Conservation (phyloP, 306 rosid genomes). For the Carpinus viminea region DNA sequence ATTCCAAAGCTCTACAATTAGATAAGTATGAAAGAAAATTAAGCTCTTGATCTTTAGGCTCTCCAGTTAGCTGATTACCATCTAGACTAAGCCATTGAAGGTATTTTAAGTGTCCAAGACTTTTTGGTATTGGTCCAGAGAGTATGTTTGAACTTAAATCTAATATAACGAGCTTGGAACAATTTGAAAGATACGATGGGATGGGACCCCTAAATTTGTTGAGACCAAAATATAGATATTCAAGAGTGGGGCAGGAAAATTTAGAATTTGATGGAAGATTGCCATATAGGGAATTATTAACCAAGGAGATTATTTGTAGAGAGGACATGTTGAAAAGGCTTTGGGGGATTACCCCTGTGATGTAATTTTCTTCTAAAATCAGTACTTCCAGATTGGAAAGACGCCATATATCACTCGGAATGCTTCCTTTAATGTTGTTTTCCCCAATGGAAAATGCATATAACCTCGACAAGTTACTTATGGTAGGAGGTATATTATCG, state of each 20-base stretch:
- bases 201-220: background rate
- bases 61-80: background rate
- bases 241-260: background rate
- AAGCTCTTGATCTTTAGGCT: background rate
- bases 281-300: background rate
- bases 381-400: background rate
- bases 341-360: background rate
- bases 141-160: background rate
- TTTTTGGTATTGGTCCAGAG: background rate
- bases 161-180: background rate
- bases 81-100: background rate
- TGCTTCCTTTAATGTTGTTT: background rate
- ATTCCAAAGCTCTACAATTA: background rate
- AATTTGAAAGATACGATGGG: slow-evolving; percentile 1
- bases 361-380: background rate
- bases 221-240: background rate
- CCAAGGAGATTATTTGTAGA: background rate
- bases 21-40: background rate
- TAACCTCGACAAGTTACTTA: background rate
- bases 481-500: background rate
- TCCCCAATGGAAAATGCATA: rapidly evolving
- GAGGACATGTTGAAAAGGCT: background rate
- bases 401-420: background rate
- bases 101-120: background rate
- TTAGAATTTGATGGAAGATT: background rate